Evolutionary conservation across 441 rosid genomes (phyloP), one percentile per base, ranked within the genome.

Genomic region (Bruguiera hainesii): DNA sequence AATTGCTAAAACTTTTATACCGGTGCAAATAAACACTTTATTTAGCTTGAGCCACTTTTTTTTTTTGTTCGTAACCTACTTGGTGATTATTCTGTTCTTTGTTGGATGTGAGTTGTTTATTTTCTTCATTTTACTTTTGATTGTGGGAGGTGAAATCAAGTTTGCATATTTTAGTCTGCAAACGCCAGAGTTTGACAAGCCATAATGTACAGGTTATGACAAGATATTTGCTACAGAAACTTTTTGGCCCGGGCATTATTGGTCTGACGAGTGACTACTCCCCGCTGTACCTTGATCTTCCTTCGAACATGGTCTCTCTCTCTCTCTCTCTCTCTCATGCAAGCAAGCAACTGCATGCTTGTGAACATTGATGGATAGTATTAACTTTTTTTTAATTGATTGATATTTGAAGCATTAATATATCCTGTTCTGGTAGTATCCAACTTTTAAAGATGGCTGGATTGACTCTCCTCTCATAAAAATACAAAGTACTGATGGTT

Each of bases 251-350:
- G 31, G 76, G 72, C 48, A 60, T 81, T 73, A 88, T 87, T 64
- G 75, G 80, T 52, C 85, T 87, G 61, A 91, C 94, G 26, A 85
- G 86, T 66, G 86, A 84, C 42, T 69, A 77, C 49, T 78, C 73
- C 73, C 78, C 84, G 68, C 73, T 89, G 65, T 89, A 87, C 78
- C 94, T 84, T 50, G 93, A 94, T 79, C 92, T 91, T 71, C 96
- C 98, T 67, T 87, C 99, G 48, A 91, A 94, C 73, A 88, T 88
- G 97, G 99, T 91, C n/a, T 65, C 20, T 16, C 33, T 29, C 66
- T 63, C 60, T 11, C 58, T 2, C 58, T 1, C 25, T 1, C 15
- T 7, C 35, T 7, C 35, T 31, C 35, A 31, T 31, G 8, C 35
- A 31, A 31, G 35, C 37, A 33, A 7, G 4, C 31, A 28, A 19